Percentiles rank a stretch among this genome's conserved stretches.
Evolutionary conservation across 257 asterid species (phyloP).

Genomic region (Primulina eburnea): DNA sequence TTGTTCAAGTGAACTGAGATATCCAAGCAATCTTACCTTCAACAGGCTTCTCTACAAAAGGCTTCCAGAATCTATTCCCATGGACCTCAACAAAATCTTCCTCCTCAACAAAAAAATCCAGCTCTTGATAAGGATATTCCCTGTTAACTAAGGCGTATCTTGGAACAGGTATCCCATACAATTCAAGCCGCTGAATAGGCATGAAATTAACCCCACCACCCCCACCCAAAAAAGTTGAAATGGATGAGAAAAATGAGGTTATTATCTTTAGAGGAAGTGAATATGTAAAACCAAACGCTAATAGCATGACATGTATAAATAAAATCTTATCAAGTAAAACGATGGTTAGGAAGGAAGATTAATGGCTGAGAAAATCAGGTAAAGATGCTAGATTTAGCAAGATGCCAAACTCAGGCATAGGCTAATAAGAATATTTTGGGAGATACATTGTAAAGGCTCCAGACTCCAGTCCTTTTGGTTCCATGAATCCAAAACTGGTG

Average conservation of each 20-base stretch:
- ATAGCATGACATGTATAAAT: background rate
- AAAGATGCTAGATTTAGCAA: background rate
- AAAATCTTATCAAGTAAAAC: background rate
- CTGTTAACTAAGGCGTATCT: slow-evolving; percentile 87
- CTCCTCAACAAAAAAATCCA: slow-evolving; percentile 85
- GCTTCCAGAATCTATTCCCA: slow-evolving; percentile 87
- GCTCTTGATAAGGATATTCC: slow-evolving; percentile 73
- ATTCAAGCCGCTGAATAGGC: slow-evolving; percentile 67
- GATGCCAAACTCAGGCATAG: background rate
- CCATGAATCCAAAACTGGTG: background rate
- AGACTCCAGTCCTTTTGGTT: background rate
- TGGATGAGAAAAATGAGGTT: background rate
- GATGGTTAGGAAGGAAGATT: background rate
- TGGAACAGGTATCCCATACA: slow-evolving; percentile 87
- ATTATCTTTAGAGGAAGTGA: background rate
- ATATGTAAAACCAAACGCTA: background rate
- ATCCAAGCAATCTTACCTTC: slow-evolving; percentile 49
- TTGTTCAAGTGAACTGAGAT: background rate
- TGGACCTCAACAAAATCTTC: slow-evolving; percentile 95
- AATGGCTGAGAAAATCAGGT: background rate
- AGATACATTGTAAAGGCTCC: background rate
- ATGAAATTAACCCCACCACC: slow-evolving; percentile 6
- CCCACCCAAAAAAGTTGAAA: slow-evolving; percentile 1
- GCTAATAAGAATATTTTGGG: background rate
- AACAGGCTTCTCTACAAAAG: slow-evolving; percentile 97